These are phyloP conservation scores for Botrytis byssoidea DNA, from an alignment of 2,329 filamentous ascomycete species.

Conservation along the genomic window DNA sequence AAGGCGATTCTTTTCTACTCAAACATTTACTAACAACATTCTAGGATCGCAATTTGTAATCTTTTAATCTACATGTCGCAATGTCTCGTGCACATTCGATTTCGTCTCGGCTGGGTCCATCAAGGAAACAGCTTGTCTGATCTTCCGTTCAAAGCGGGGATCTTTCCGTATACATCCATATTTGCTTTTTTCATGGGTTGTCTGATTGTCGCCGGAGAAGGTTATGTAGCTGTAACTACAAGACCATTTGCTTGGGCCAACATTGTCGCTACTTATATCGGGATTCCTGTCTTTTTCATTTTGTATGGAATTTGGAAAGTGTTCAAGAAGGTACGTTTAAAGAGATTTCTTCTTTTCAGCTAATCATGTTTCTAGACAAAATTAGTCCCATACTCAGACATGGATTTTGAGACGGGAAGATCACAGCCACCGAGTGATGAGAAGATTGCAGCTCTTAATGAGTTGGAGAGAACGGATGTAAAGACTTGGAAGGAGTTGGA, in stretches of 20 bases:
- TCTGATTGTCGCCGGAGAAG: constrained; percentile 1
- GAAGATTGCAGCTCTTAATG: not conserved
- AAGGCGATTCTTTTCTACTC: not conserved
- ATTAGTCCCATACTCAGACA: constrained; percentile 9
- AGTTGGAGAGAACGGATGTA: not conserved
- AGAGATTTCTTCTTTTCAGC: not conserved
- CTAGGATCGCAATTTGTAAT: constrained; percentile 14
- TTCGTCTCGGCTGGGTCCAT: constrained; percentile 60
- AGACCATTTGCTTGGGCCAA: constrained; percentile 15
- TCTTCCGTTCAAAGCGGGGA: constrained; percentile 55
- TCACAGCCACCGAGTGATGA: constrained; percentile 4
- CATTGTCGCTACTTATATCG: constrained; percentile 23
- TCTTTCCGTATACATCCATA: constrained; percentile 58
- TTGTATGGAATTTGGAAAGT: constrained; percentile 58
- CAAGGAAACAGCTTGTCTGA: constrained; percentile 56
- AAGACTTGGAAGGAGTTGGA: constrained; percentile 1
- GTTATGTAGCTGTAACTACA: constrained; percentile 9
- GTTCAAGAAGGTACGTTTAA: not conserved
- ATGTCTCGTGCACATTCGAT: constrained; percentile 69
- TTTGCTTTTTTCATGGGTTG: constrained; percentile 45
- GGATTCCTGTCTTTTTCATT: constrained; percentile 57
- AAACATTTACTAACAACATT: not conserved
- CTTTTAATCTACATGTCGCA: constrained; percentile 46
- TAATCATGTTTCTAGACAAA: constrained; percentile 2
- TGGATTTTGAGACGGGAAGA: constrained; percentile 5